phyloP scores from a whole-genome alignment of 2,329 filamentous ascomycete genomes.

The Colletotrichum filicis region DNA sequence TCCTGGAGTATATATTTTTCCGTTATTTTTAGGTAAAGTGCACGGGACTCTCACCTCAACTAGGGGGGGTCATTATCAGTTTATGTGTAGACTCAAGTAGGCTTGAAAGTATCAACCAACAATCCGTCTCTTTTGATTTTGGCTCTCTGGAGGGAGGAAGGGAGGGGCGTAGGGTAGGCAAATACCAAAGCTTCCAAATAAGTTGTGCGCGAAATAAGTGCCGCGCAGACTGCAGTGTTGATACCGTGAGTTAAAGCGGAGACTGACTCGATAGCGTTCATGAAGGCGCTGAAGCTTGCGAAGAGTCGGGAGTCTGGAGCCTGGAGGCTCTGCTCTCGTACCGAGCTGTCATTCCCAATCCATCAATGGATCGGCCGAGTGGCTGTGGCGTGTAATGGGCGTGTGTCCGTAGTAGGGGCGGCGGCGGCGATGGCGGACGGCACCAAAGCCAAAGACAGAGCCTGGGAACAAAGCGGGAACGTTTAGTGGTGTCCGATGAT shows the following conservation, averaged over 20 bases:
- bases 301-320: not conserved
- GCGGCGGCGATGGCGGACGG: not conserved
- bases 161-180: not conserved
- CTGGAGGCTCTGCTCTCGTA: not conserved
- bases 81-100: too few relatives aligned
- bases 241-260: not conserved
- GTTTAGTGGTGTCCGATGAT: constrained; percentile 25
- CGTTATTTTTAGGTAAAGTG: too few relatives aligned
- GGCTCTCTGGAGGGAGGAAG: not conserved
- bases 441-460: not conserved
- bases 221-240: not conserved
- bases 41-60: too few relatives aligned
- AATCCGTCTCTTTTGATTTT: not conserved
- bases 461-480: constrained; percentile 18
- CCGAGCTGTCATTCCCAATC: not conserved
- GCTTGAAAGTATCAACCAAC: not conserved
- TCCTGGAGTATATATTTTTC: too few relatives aligned
- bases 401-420: not conserved
- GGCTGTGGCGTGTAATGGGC: not conserved
- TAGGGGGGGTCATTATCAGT: too few relatives aligned
- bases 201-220: not conserved
- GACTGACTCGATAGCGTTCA: not conserved
- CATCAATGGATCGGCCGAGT: constrained; percentile 9
- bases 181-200: not conserved
- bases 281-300: not conserved